Percentiles rank a stretch among this genome's conserved stretches.
Conservation (phyloP, 2,329 filamentous ascomycete genomes). For the Fusarium multiceps region DNA sequence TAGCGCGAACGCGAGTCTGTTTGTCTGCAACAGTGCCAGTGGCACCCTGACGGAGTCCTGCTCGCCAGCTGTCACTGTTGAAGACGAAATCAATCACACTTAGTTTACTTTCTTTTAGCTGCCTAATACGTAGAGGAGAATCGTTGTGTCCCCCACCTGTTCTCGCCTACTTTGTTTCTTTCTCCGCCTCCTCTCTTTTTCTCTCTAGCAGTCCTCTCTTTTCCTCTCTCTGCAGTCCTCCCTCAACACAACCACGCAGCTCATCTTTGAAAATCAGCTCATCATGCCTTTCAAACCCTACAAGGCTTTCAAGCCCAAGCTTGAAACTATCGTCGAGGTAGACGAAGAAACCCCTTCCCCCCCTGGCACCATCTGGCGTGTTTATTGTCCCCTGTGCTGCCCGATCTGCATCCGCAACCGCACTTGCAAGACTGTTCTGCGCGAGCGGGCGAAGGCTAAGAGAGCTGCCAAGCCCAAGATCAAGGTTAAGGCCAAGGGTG, state of each 20-base stretch:
- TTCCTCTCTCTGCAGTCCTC: background rate
- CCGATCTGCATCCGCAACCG: background rate
- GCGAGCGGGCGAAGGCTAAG: background rate
- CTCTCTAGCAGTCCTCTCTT: too few relatives aligned
- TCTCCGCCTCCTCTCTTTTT: background rate
- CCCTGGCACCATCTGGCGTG: too few relatives aligned
- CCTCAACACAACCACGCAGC: background rate
- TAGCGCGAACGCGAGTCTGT: background rate
- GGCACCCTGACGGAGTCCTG: background rate
- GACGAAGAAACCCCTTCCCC: background rate
- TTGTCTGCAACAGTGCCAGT: background rate
- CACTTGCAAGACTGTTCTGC: background rate
- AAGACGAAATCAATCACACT: background rate
- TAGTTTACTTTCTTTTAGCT: background rate
- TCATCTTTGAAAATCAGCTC: background rate
- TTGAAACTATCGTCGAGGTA: background rate
- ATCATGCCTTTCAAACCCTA: background rate
- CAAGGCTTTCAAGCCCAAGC: background rate
- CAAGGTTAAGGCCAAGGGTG: too few relatives aligned
- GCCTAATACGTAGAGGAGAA: background rate
- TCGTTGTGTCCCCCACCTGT: background rate
- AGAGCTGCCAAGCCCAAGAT: too few relatives aligned
- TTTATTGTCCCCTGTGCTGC: background rate
- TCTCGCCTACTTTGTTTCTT: too few relatives aligned
- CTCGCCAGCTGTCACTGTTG: fast-evolving